Percentiles rank a stretch among this genome's conserved stretches.
Conservation (phyloP, 306 rosid genomes). For the Corylus avellana region DNA sequence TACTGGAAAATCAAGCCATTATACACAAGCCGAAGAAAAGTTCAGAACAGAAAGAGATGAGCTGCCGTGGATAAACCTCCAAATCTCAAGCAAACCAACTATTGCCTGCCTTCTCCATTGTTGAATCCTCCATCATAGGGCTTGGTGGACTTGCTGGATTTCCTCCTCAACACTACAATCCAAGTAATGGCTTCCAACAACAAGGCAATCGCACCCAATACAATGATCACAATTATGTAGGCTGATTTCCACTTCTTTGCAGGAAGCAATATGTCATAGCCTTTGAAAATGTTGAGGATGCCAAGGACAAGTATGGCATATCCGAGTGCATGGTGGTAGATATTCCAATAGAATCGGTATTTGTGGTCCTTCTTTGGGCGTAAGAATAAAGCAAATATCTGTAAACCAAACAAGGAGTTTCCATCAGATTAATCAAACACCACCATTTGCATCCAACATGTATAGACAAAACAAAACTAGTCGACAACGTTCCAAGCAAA, state of each 20-base stretch:
- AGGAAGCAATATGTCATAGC: conserved; percentile 58
- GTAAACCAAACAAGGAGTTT: conserved; percentile 10
- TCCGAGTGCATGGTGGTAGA: conserved; percentile 79
- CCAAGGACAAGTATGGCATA: conserved; percentile 56
- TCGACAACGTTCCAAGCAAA: not conserved
- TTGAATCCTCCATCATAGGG: conserved; percentile 50
- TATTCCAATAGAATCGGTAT: conserved; percentile 66
- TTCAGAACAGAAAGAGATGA: not conserved
- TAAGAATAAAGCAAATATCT: conserved; percentile 78
- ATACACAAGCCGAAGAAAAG: conserved; percentile 9
- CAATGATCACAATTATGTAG: conserved; percentile 40
- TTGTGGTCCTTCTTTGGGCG: conserved; percentile 83
- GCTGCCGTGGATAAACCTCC: not conserved
- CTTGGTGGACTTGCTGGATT: conserved; percentile 46
- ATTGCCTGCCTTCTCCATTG: conserved; percentile 45
- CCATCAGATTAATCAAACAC: conserved; percentile 3
- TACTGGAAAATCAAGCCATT: conserved; percentile 31
- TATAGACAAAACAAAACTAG: not conserved
- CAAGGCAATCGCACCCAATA: conserved; percentile 53
- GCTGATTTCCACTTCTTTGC: conserved; percentile 58
- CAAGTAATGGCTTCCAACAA: conserved; percentile 75
- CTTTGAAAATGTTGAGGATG: conserved; percentile 70
- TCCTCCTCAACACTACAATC: conserved; percentile 65
- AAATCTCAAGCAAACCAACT: conserved; percentile 15
- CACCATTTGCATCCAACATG: conserved; percentile 3